phyloP scores from a whole-genome alignment of 208 protist species.

The Trypanosoma cruzi region DNA sequence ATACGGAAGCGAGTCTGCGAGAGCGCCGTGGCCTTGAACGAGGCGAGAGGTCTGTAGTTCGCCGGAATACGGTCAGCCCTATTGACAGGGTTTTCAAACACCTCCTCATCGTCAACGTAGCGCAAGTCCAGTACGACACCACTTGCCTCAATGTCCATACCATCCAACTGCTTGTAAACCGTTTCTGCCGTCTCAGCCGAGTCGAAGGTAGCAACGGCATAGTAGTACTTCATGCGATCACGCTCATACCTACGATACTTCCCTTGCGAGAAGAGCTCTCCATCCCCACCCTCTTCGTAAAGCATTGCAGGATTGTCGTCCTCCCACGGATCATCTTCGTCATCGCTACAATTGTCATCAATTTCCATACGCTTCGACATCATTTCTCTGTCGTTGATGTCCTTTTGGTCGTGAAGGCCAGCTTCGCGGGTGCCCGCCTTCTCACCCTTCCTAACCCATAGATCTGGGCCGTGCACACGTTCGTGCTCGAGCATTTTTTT shows the following conservation, averaged over 20 bases:
- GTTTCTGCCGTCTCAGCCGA: conserved; percentile 86
- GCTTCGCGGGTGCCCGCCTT: not conserved
- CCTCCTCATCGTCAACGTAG: conserved; percentile 96
- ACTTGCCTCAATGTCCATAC: conserved; percentile 96
- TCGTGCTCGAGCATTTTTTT: conserved; percentile 92
- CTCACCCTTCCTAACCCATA: conserved; percentile 77
- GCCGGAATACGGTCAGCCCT: conserved; percentile 66
- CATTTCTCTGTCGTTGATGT: conserved; percentile 12
- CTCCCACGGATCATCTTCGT: conserved; percentile 75
- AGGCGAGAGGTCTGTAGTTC: conserved; percentile 79
- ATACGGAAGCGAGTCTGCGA: conserved; percentile 91
- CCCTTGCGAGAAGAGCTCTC: conserved; percentile 90
- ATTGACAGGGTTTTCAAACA: conserved; percentile 70
- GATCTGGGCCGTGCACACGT: conserved; percentile 70
- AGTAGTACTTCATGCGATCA: conserved; percentile 96
- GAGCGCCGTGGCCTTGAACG: conserved; percentile 84
- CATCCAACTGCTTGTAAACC: conserved; percentile 96
- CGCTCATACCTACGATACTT: conserved; percentile 95
- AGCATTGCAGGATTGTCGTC: conserved; percentile 81
- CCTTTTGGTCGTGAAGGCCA: not conserved
- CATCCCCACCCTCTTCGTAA: conserved; percentile 77
- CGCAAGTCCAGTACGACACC: conserved; percentile 95
- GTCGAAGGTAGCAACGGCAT: conserved; percentile 97
- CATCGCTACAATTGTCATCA: conserved; percentile 13
- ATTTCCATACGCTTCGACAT: not conserved